A percentile compares a stretch with the other conserved stretches of the same genome.
Conservation (phyloP, 495 filamentous ascomycete genomes). For the Penicillium psychrofluorescens region DNA sequence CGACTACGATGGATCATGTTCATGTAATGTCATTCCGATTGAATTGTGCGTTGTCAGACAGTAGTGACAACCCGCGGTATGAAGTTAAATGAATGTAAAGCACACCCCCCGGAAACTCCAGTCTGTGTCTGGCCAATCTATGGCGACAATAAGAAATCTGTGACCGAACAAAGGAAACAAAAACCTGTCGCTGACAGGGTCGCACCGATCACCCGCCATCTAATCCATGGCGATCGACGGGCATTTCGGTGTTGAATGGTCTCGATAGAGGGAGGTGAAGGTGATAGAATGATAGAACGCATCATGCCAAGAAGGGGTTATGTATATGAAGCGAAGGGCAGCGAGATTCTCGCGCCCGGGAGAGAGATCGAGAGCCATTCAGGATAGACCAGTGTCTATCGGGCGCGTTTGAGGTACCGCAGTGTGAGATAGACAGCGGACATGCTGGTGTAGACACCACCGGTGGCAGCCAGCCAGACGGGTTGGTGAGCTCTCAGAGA, state of each 20-base stretch:
- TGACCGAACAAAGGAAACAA: slow-evolving; percentile 13
- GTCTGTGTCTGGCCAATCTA: slow-evolving; percentile 12
- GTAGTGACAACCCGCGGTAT: no score
- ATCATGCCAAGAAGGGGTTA: not conserved
- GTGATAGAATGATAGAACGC: not conserved
- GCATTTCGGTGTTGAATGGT: no score
- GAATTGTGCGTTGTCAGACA: not conserved
- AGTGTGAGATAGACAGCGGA: slow-evolving; percentile 34
- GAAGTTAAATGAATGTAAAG: not conserved
- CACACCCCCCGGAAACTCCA: slow-evolving; percentile 16
- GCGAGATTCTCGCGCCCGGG: not conserved
- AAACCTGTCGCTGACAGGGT: not conserved
- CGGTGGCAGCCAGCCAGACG: slow-evolving; percentile 34
- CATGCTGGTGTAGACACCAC: slow-evolving; percentile 32
- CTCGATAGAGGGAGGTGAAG: no score
- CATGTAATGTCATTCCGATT: no score
- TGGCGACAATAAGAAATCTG: slow-evolving; percentile 7
- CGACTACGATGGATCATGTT: no score
- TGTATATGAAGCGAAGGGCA: not conserved
- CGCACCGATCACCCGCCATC: not conserved
- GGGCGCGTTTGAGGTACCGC: slow-evolving; percentile 25
- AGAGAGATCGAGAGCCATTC: not conserved
- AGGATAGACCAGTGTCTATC: not conserved
- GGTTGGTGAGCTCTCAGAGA: slow-evolving; percentile 34
- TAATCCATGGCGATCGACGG: no score